A percentile compares a stretch with the other conserved stretches of the same genome.
Conservation (phyloP, 2,329 filamentous ascomycete genomes). For the Nigrospora sphaerica region DNA sequence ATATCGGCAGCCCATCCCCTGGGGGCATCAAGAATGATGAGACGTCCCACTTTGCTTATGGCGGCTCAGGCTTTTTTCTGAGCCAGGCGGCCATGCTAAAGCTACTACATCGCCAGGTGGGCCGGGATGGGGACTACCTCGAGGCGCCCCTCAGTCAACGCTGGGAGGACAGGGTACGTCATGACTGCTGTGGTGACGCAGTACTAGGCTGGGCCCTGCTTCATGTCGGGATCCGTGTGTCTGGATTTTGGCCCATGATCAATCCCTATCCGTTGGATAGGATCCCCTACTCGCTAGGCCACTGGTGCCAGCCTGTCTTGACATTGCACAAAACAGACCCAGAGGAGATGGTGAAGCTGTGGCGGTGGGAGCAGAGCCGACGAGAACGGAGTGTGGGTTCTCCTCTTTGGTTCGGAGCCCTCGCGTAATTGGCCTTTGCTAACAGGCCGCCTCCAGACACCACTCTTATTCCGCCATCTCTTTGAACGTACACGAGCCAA, state of each 20-base stretch:
- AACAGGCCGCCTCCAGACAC: no score
- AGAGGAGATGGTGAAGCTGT: slow-evolving; percentile 40
- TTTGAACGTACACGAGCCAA: no score
- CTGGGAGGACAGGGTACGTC: slow-evolving; percentile 31
- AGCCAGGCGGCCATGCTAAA: slow-evolving; percentile 36
- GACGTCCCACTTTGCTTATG: slow-evolving; percentile 39
- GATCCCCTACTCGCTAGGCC: slow-evolving; percentile 36
- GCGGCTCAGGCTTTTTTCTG: slow-evolving; percentile 39
- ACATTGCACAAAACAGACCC: slow-evolving; percentile 40
- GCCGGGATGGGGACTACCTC: slow-evolving; percentile 26
- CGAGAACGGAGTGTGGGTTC: no score
- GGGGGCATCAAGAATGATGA: slow-evolving; percentile 23
- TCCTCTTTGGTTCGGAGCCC: no score
- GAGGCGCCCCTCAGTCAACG: slow-evolving; percentile 28
- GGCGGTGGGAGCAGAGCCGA: slow-evolving; percentile 32
- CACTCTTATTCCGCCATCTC: no score
- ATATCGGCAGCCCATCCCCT: slow-evolving; percentile 41
- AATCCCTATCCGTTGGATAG: slow-evolving; percentile 41
- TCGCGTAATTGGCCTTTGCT: no score
- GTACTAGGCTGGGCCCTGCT: slow-evolving; percentile 40
- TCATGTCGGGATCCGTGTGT: slow-evolving; percentile 34
- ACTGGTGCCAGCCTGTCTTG: slow-evolving; percentile 44
- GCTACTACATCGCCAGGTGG: slow-evolving; percentile 24
- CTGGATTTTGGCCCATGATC: slow-evolving; percentile 42
- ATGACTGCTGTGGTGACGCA: slow-evolving; percentile 47